Evolutionary conservation across 257 asterid genomes (phyloP), one percentile per base, ranked within the genome.

Genomic region (Solanum chaucha): DNA sequence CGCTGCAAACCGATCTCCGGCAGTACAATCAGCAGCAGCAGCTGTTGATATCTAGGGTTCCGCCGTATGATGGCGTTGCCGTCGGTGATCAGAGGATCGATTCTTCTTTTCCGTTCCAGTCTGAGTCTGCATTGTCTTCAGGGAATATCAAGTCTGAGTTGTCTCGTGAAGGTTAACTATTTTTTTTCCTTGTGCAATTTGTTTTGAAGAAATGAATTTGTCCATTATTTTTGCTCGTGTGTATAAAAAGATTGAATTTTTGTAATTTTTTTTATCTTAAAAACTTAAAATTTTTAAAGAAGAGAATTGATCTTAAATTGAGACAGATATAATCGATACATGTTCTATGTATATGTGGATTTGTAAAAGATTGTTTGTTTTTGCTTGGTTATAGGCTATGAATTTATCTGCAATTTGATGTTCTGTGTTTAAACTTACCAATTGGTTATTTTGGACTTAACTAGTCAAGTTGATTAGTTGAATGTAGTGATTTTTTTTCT

Each of bases 1-100:
- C 98, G 92, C 90, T 95, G 94, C 98, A 94, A 93, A 92, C 93
- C 90, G 98, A 96, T 92, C 94, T 93, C 90, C 93, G 96, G 90
- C 95, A 94, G 90, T 90, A 90, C 90, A 91, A 83, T 88, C 91
- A 92, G 59, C 93, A 90, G 90, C 94, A 92, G 82, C 93, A 91
- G 80, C 86, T 26, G 90, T 88, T 89, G 89, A 90, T 86, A 11
- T 82, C 91, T 87, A 92, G 94, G 95, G 92, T 91, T 89, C 92
- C 94, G 28, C 90, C 89, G 86, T 91, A 90, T 91, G 88, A 87
- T 22, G 51, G 48, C 71, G 72, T 32, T 28, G 40, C 48, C 40
- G 68, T 65, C 26, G 87, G 81, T 41, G 91, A 89, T 89, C 91
- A 90, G 84, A 85, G 88, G 87, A 84, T 75, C 58, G 91, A 91